A percentile compares a stretch with the other conserved stretches of the same genome.
phyloP scores from a whole-genome alignment of 2,329 filamentous ascomycete species.

The Cladosporium phlei region DNA sequence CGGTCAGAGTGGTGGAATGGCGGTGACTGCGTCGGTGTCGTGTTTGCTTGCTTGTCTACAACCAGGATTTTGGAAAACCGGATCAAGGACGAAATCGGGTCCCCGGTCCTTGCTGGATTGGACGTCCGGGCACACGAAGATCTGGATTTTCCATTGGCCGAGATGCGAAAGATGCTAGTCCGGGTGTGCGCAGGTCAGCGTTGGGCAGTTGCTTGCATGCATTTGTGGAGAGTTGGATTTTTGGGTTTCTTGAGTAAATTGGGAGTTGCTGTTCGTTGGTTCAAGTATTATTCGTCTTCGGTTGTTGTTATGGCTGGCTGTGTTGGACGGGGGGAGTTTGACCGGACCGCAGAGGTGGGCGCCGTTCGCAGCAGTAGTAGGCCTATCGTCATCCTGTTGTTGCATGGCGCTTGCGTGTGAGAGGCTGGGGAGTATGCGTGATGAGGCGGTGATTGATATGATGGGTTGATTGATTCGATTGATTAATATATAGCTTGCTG shows the following conservation, averaged over 20 bases:
- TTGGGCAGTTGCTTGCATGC: constrained; percentile 2
- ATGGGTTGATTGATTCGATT: no score
- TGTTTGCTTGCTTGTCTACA: neutral
- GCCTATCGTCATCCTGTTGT: neutral
- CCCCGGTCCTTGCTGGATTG: no score
- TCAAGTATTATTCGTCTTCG: no score
- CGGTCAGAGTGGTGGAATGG: no score
- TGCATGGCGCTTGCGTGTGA: neutral
- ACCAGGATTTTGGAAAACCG: constrained; percentile 1
- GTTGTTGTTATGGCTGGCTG: no score
- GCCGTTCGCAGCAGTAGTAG: constrained; percentile 2
- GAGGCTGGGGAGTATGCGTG: neutral
- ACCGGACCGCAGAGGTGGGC: constrained; percentile 1
- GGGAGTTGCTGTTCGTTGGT: no score
- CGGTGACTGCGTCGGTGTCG: neutral
- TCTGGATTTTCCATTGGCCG: constrained; percentile 5
- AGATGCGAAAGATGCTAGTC: constrained; percentile 1
- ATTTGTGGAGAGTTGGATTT: neutral
- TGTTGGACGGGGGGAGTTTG: no score
- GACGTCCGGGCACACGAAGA: constrained; percentile 3
- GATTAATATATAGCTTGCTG: no score
- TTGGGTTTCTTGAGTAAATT: constrained; percentile 5
- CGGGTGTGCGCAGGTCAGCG: constrained; percentile 1
- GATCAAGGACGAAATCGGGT: no score
- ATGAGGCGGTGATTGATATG: no score